These are phyloP conservation scores for Fraxinus platypoda DNA, from an alignment of 305 asterid species.

Conservation along the genomic window DNA sequence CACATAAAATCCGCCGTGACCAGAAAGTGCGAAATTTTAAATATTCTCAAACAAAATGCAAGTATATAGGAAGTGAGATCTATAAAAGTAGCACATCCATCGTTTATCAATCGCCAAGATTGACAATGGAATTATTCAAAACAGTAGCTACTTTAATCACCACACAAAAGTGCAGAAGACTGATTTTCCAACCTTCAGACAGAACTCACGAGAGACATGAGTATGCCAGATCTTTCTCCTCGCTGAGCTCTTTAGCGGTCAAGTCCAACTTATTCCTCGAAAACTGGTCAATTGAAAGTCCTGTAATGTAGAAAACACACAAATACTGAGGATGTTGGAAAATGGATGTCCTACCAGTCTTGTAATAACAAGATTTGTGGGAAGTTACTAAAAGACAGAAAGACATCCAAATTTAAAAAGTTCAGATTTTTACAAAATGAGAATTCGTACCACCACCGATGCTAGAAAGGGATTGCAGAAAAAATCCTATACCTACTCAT, in stretches of 20 bases:
- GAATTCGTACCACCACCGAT: not conserved
- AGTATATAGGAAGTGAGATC: slow-evolving; percentile 17
- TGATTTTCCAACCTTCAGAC: not conserved
- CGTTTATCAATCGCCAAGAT: slow-evolving; percentile 25
- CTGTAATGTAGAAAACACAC: slow-evolving; percentile 29
- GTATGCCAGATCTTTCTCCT: slow-evolving; percentile 78
- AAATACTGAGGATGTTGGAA: not conserved
- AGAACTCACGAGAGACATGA: slow-evolving; percentile 58
- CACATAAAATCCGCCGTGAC: not conserved
- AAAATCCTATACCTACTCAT: not conserved
- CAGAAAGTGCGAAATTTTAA: not conserved
- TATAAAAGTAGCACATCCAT: slow-evolving; percentile 29
- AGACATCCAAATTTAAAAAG: not conserved
- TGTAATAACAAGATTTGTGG: not conserved
- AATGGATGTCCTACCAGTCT: not conserved
- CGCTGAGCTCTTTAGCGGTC: slow-evolving; percentile 75
- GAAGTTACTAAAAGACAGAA: not conserved
- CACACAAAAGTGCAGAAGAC: slow-evolving; percentile 12
- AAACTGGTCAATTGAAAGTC: slow-evolving; percentile 65
- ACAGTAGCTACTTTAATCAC: slow-evolving; percentile 32
- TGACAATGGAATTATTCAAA: slow-evolving; percentile 50
- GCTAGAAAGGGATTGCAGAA: not conserved
- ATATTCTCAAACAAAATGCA: slow-evolving; percentile 8
- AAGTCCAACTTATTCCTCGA: slow-evolving; percentile 75
- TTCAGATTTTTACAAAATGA: not conserved